Evolutionary conservation across 805 yeast species (phyloP).

Genomic region (Suhomyces emberorum): DNA sequence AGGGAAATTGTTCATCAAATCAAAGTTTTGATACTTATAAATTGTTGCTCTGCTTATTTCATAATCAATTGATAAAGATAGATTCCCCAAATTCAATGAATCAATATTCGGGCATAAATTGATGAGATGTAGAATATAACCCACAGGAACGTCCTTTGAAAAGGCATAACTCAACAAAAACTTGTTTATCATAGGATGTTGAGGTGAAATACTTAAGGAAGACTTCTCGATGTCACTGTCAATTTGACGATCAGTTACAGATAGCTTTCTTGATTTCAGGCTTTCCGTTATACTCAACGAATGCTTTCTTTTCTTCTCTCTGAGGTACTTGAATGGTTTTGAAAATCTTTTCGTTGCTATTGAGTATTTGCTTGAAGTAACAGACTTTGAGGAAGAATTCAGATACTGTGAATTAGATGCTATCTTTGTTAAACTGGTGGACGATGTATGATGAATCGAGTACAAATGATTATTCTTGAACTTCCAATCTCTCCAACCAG

Average conservation of each 20-base stretch:
- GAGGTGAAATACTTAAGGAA: constrained; percentile 1
- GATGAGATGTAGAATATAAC: constrained; percentile 66
- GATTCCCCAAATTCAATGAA: constrained; percentile 53
- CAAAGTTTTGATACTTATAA: constrained; percentile 37
- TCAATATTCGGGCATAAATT: constrained; percentile 62
- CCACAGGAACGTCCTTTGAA: constrained; percentile 76
- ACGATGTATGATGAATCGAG: constrained; percentile 24
- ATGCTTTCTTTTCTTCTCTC: constrained; percentile 10
- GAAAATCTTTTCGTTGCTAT: constrained; percentile 15
- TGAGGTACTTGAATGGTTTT: constrained; percentile 20
- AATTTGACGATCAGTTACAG: neutral
- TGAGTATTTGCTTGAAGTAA: constrained; percentile 14
- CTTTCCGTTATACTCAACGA: neutral
- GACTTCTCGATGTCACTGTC: neutral
- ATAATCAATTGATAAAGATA: constrained; percentile 68
- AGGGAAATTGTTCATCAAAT: constrained; percentile 36
- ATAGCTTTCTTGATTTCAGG: constrained; percentile 4
- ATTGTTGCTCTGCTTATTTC: constrained; percentile 39
- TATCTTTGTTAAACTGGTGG: constrained; percentile 13
- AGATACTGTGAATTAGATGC: constrained; percentile 14
- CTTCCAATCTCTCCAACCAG: constrained; percentile 94
- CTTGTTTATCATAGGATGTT: constrained; percentile 62
- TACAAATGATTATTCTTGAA: constrained; percentile 69
- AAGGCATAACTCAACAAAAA: constrained; percentile 60
- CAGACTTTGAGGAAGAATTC: constrained; percentile 14